Conservation (phyloP, 345 rosid genomes). For the Barbarea vulgaris region DNA sequence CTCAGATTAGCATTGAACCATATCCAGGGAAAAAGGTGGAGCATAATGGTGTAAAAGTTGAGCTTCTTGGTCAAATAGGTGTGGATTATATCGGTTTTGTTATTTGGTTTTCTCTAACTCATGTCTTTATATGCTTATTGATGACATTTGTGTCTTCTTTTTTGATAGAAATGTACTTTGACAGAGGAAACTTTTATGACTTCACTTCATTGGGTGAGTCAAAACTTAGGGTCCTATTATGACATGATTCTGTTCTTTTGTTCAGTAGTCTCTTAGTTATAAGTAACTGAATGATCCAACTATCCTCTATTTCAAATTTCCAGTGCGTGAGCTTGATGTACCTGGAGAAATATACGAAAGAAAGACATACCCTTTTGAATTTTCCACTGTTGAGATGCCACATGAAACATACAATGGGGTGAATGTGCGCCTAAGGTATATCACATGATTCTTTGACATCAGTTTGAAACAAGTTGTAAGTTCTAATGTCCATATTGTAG, state of each 20-base stretch:
- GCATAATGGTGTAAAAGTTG: slow-evolving; percentile 94
- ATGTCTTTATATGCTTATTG: not conserved
- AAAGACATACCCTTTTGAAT: slow-evolving; percentile 88
- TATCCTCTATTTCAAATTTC: slow-evolving; percentile 27
- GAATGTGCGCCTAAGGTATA: slow-evolving; percentile 91
- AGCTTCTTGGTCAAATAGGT: slow-evolving; percentile 98
- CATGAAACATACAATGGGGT: slow-evolving; percentile 92
- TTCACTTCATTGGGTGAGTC: slow-evolving; percentile 95
- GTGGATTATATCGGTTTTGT: not conserved
- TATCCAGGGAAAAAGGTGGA: slow-evolving; percentile 92
- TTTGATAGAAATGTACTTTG: slow-evolving; percentile 88
- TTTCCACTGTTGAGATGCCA: slow-evolving; percentile 96
- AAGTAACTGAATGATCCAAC: not conserved
- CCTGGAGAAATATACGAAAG: slow-evolving; percentile 95
- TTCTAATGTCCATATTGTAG: not conserved
- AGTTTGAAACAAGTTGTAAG: not conserved
- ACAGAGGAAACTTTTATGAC: slow-evolving; percentile 93
- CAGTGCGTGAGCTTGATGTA: slow-evolving; percentile 96
- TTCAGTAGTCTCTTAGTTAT: not conserved
- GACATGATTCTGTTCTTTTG: not conserved
- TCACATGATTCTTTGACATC: not conserved
- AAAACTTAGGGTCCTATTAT: slow-evolving; percentile 7
- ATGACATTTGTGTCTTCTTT: not conserved
- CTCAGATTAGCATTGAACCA: slow-evolving; percentile 80
- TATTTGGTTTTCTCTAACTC: not conserved